phyloP scores from a whole-genome alignment of 768 basidiomycete genomes.

The Pleurotus salmoneostramineus region DNA sequence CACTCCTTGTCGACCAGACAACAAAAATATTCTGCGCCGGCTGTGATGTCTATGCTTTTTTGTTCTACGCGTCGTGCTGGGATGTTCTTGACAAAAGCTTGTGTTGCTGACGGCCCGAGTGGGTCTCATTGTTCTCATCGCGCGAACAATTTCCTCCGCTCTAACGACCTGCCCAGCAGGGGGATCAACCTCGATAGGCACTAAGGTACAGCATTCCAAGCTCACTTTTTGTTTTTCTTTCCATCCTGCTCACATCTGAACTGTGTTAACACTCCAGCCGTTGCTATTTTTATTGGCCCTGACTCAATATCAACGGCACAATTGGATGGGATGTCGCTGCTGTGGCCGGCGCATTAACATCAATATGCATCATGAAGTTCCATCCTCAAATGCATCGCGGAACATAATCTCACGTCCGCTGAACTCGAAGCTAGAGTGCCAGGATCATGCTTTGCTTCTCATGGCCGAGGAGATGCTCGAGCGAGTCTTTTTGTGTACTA shows the following conservation, averaged over 20 bases:
- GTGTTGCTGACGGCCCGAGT: neutral
- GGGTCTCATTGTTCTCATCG: neutral
- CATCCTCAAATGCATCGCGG: no score
- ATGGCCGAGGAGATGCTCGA: neutral
- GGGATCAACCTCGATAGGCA: neutral
- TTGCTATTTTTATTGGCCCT: neutral
- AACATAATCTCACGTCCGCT: no score
- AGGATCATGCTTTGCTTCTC: neutral
- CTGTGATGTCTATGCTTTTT: neutral
- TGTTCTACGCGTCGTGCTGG: neutral
- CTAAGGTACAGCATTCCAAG: neutral
- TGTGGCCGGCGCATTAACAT: no score
- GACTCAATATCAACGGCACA: no score
- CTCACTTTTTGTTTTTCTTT: neutral
- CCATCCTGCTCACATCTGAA: neutral
- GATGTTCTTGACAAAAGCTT: neutral
- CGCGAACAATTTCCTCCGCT: neutral
- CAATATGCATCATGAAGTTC: no score
- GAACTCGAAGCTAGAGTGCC: no score
- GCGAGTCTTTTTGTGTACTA: constrained; percentile 7
- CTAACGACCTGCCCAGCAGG: neutral
- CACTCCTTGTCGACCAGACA: no score
- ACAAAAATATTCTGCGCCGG: neutral
- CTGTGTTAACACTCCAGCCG: neutral
- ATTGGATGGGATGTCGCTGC: no score